These are phyloP conservation scores for Cryphonectria naterciae DNA, from an alignment of 2,329 filamentous ascomycete species.

Conservation along the genomic window DNA sequence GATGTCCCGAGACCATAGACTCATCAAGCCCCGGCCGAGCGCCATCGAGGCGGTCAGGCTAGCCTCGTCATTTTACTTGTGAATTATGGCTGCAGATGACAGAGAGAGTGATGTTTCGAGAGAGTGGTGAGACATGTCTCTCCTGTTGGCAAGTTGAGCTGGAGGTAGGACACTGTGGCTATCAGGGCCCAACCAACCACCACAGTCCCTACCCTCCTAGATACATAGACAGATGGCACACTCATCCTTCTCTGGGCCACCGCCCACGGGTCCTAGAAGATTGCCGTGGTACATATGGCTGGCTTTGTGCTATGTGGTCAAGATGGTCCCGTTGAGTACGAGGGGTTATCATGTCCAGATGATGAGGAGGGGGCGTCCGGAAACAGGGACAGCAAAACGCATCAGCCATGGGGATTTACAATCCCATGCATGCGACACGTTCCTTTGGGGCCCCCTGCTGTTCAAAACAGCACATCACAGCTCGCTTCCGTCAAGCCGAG, in stretches of 20 bases:
- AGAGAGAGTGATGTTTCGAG: neutral
- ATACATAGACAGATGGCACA: neutral
- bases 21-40: neutral
- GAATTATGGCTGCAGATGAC: neutral
- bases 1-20: neutral
- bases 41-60: neutral
- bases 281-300: neutral
- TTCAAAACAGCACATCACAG: too few species aligned
- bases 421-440: too few species aligned
- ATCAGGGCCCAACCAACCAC: neutral
- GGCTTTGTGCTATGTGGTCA: neutral
- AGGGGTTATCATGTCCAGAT: neutral
- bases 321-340: neutral
- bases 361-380: neutral
- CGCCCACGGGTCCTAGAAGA: neutral
- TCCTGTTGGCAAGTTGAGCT: conserved; percentile 14
- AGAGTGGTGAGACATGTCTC: conserved; percentile 10
- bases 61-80: neutral
- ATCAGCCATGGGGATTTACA: neutral
- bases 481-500: too few species aligned
- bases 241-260: neutral
- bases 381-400: neutral
- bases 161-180: neutral
- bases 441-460: too few species aligned
- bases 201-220: neutral